phyloP scores from a whole-genome alignment of 164 flowering plant species.

The Vitis rotundifolia region DNA sequence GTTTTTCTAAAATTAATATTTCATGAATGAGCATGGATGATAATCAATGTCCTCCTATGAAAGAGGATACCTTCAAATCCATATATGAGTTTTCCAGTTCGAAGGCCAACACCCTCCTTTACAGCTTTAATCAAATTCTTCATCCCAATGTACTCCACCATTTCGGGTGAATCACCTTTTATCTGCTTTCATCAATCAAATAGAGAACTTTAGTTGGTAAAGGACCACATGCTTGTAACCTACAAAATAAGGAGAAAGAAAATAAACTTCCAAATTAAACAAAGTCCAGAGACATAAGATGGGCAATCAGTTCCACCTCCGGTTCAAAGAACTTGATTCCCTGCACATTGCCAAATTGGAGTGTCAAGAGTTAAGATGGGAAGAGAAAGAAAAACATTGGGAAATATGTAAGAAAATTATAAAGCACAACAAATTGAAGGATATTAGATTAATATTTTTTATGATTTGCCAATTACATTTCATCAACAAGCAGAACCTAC shows the following conservation, averaged over 20 bases:
- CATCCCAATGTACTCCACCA: slow-evolving; percentile 91
- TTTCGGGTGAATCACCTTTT: slow-evolving; percentile 96
- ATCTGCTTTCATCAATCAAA: slow-evolving; percentile 51
- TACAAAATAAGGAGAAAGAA: background rate
- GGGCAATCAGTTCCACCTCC: slow-evolving; percentile 56
- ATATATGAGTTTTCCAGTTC: slow-evolving; percentile 71
- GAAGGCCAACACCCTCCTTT: slow-evolving; percentile 68
- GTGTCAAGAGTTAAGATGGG: background rate
- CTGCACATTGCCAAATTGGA: slow-evolving; percentile 39
- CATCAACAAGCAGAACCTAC: background rate
- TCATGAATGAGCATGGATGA: slow-evolving; percentile 1
- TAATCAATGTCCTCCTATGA: background rate
- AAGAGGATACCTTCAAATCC: slow-evolving; percentile 76
- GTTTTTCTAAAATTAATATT: background rate
- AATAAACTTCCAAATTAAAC: background rate
- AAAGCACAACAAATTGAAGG: too few relatives aligned
- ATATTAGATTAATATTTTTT: too few relatives aligned
- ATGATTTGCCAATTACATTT: background rate
- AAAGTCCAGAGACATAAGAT: slow-evolving; percentile 1
- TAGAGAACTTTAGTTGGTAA: background rate
- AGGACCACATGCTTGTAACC: slow-evolving; percentile 1
- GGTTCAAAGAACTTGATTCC: slow-evolving; percentile 99
- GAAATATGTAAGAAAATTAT: slow-evolving; percentile 5
- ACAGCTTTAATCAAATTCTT: slow-evolving; percentile 78
- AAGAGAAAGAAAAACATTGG: background rate